These are phyloP conservation scores for Ceratocystis cubensis DNA, from an alignment of 2,329 filamentous ascomycete species.

Conservation along the genomic window DNA sequence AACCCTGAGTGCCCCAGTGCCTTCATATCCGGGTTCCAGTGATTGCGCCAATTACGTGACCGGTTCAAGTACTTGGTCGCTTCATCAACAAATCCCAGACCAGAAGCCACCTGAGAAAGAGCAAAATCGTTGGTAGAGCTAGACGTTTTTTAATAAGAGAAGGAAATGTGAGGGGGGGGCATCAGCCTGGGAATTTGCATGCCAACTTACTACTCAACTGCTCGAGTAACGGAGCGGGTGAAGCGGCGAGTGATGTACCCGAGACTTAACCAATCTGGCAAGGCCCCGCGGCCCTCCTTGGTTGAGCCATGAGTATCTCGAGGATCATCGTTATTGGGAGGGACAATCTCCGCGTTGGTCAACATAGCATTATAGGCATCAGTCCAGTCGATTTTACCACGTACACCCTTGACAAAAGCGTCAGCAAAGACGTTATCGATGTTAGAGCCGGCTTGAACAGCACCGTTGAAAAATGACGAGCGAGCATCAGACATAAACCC, in stretches of 20 bases:
- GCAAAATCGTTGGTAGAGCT: constrained; percentile 54
- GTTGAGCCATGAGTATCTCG: constrained; percentile 48
- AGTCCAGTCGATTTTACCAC: constrained; percentile 50
- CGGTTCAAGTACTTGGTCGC: constrained; percentile 48
- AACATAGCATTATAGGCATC: constrained; percentile 51
- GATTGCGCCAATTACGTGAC: constrained; percentile 57
- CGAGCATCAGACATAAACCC: constrained; percentile 54
- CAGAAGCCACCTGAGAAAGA: constrained; percentile 50
- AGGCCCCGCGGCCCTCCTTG: constrained; percentile 54
- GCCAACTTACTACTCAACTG: constrained; percentile 46
- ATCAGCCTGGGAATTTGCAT: neutral
- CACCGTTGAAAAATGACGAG: constrained; percentile 57
- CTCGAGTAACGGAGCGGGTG: constrained; percentile 48
- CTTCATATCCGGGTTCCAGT: constrained; percentile 50
- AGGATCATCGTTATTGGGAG: constrained; percentile 46
- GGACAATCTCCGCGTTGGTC: constrained; percentile 52
- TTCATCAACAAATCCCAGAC: constrained; percentile 39
- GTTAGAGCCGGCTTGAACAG: constrained; percentile 57
- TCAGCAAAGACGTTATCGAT: constrained; percentile 61
- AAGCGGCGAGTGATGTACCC: constrained; percentile 54
- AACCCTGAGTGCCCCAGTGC: constrained; percentile 53
- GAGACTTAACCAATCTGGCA: constrained; percentile 53
- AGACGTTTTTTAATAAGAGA: neutral
- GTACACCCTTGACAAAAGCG: constrained; percentile 56
- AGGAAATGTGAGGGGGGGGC: neutral